Percentiles rank a stretch among this genome's conserved stretches.
Evolutionary conservation across 345 rosid genomes (phyloP).

Genomic region (Xanthoceras sorbifolium): DNA sequence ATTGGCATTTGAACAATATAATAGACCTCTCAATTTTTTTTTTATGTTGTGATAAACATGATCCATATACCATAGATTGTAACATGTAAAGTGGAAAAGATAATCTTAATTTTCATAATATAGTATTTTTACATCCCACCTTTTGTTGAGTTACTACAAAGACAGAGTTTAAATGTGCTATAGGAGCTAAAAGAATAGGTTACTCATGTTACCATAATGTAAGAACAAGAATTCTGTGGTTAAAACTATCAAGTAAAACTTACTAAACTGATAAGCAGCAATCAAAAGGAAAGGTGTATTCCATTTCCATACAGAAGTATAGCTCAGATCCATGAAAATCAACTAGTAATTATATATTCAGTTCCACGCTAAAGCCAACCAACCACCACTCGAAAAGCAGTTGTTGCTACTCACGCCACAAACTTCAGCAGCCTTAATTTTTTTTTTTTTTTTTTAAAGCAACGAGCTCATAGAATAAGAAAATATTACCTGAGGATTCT

Average conservation of each 20-base stretch:
- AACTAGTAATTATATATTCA: neutral
- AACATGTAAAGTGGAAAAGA: neutral
- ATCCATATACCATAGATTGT: neutral
- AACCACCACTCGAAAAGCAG: neutral
- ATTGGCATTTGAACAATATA: neutral
- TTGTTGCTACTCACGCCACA: neutral
- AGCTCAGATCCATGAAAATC: neutral
- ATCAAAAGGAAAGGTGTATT: neutral
- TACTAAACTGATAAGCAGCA: neutral
- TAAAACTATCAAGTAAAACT: neutral
- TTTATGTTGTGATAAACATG: neutral
- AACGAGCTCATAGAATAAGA: neutral
- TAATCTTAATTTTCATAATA: neutral
- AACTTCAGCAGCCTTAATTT: neutral
- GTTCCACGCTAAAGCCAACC: neutral
- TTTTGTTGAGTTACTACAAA: neutral
- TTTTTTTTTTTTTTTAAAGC: too few species aligned
- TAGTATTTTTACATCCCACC: neutral
- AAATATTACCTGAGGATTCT: constrained; percentile 80
- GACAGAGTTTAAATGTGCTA: neutral
- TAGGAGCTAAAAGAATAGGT: neutral
- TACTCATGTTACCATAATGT: neutral
- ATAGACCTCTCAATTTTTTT: neutral
- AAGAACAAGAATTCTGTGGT: neutral
- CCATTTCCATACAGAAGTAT: neutral